phyloP scores from a whole-genome alignment of 2,329 filamentous ascomycete species.

The Torrubiella hemipterigena region DNA sequence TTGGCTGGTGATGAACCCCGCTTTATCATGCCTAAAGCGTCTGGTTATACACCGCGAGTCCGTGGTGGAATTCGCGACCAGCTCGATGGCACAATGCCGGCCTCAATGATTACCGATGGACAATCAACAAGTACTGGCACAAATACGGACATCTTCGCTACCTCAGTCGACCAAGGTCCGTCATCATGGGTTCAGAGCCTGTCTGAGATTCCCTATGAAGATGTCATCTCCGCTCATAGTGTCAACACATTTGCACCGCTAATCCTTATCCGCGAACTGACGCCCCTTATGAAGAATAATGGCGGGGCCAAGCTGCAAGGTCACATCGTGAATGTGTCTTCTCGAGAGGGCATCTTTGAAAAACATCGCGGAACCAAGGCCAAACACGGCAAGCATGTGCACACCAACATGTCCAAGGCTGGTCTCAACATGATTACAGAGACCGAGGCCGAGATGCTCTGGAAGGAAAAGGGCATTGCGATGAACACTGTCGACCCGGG shows the following conservation, averaged over 20 bases:
- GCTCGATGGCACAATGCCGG: background rate
- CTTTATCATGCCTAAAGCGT: background rate
- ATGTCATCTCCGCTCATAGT: constrained; percentile 22
- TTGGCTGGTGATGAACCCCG: background rate
- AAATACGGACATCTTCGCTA: no score
- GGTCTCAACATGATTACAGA: constrained; percentile 28
- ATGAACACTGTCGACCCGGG: constrained; percentile 26
- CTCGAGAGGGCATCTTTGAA: constrained; percentile 23
- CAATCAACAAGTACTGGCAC: background rate
- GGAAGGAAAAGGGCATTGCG: constrained; percentile 16
- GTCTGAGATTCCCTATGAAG: constrained; percentile 24
- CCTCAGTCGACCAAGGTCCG: constrained; percentile 5
- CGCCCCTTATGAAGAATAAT: constrained; percentile 15
- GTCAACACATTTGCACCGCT: constrained; percentile 25
- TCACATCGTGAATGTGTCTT: constrained; percentile 22
- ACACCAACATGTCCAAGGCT: constrained; percentile 27
- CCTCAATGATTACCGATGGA: background rate
- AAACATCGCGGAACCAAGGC: constrained; percentile 4
- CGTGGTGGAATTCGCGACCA: background rate
- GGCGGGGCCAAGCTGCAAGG: constrained; percentile 1
- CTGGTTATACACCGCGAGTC: background rate
- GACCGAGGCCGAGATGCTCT: constrained; percentile 18
- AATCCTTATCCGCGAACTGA: constrained; percentile 22
- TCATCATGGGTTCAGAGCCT: constrained; percentile 22
- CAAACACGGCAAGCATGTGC: constrained; percentile 21